Conservation (phyloP, 371 early-diverging fungal species). For the Syncephalastrum sp. region DNA sequence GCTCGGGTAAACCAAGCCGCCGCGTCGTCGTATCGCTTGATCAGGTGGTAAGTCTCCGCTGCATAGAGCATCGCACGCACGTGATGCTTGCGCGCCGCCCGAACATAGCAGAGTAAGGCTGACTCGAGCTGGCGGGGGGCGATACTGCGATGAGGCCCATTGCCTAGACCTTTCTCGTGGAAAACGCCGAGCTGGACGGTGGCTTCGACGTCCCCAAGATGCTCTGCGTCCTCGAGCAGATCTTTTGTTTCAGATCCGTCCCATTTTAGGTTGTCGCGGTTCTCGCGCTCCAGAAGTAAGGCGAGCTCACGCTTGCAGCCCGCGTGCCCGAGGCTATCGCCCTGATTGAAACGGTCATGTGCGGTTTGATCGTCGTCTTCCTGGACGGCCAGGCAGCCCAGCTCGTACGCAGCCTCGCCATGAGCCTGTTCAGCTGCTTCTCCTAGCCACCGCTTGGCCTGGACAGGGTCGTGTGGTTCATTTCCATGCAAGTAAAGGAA, state of each 20-base stretch:
- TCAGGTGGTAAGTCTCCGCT: constrained; percentile 12
- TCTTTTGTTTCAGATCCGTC: constrained; percentile 12
- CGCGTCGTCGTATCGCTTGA: constrained; percentile 14
- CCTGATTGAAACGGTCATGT: constrained; percentile 12
- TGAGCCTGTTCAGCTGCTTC: constrained; percentile 24
- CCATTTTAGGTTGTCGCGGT: constrained; percentile 7
- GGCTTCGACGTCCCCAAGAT: constrained; percentile 22
- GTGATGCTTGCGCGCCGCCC: constrained; percentile 16
- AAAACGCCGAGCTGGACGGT: constrained; percentile 13
- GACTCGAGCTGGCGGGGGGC: not conserved
- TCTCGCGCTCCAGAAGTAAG: constrained; percentile 9
- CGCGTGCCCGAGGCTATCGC: constrained; percentile 14
- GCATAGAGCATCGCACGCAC: constrained; percentile 13
- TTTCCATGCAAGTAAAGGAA: constrained; percentile 17
- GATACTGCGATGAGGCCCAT: not conserved
- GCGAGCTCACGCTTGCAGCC: constrained; percentile 28
- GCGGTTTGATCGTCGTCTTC: constrained; percentile 15
- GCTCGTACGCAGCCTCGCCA: constrained; percentile 15
- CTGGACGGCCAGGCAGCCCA: constrained; percentile 17
- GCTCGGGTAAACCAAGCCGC: constrained; percentile 13
- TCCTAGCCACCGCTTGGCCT: constrained; percentile 17
- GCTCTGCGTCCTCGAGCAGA: constrained; percentile 18
- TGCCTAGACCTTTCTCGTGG: constrained; percentile 12
- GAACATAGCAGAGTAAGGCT: constrained; percentile 11
- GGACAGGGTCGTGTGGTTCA: not conserved